phyloP scores from a whole-genome alignment of 2,329 filamentous ascomycete species.

The Trichoderma breve region DNA sequence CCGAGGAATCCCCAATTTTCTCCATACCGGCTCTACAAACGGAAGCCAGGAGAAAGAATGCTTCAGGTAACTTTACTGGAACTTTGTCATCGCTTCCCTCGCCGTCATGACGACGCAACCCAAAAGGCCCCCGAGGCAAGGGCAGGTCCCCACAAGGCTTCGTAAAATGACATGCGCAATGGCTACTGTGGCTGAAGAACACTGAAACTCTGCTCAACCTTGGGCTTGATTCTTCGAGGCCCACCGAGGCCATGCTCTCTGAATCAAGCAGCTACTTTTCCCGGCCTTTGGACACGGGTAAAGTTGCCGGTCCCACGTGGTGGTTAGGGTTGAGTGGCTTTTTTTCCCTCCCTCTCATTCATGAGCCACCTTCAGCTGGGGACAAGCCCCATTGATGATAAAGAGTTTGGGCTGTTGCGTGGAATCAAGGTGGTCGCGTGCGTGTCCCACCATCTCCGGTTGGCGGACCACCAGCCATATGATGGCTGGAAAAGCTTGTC shows the following conservation, averaged over 20 bases:
- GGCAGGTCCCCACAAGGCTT: neutral
- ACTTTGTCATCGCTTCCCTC: neutral
- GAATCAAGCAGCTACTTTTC: neutral
- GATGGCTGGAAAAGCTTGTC: neutral
- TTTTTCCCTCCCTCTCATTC: neutral
- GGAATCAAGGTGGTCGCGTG: neutral
- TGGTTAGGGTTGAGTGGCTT: neutral
- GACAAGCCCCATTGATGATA: neutral
- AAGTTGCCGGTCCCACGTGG: neutral
- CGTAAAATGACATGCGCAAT: neutral
- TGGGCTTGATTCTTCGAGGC: neutral
- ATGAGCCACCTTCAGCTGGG: neutral
- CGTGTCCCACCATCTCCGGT: neutral
- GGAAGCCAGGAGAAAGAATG: neutral
- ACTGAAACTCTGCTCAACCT: neutral
- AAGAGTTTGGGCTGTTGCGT: neutral
- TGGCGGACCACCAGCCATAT: neutral
- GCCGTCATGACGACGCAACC: slow-evolving; percentile 1
- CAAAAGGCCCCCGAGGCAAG: neutral
- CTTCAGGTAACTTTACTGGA: neutral
- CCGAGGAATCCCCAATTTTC: neutral
- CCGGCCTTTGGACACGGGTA: neutral
- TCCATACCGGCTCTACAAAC: neutral
- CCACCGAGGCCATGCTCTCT: neutral
- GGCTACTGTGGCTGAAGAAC: neutral